Base-by-base conservation (phyloP, 148 eudicot species). In the Simmondsia chinensis region DNA sequence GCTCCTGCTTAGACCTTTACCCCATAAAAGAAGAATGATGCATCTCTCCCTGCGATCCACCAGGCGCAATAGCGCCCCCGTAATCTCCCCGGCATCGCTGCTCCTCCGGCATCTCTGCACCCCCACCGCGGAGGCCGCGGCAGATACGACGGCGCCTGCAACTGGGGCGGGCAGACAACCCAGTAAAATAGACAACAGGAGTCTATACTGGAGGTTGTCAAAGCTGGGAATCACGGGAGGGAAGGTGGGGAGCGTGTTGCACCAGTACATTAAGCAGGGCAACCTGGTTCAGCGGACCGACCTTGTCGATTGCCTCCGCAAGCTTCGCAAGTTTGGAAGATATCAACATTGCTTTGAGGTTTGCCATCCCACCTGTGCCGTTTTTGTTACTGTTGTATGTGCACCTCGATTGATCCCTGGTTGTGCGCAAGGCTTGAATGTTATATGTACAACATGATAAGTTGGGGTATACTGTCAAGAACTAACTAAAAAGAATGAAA, bases 261-360 rank as follows among this genome's bases (percentile, higher is more conserved):
- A 77, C 45, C 40, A 31, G 43, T 69, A 72, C 22, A 33, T 47
- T 1, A 59, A 75, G 37, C 70, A 77, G 41, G 83, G 83, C 22
- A 51, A 25, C 23, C 6, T 38, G 3, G 47, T 40, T 43, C 22
- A 33, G 13, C 69, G 69, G 24, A 9, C 13, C 5, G 61, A 62
- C 33, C 61, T 77, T 15, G 48, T 46, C 11, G 33, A 52, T 5
- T 69, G 79, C 50, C 10, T 79, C 40, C 56, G 57, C 49, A 73
- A 56, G 13, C 75, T 81, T 21, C 80, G 91, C 13, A 46, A 43
- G 35, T 68, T 22, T 38, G 46, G 58, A 3, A 59, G 54, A 16
- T 60, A 40, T 28, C 48, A 52, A 0, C 65, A 60, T 15, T 82
- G 80, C 54, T 70, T 77, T 37, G 60, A 86, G 91, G 91, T 86